These are phyloP conservation scores for Komagataella pastoris DNA, from an alignment of 805 yeast species.

Conservation along the genomic window DNA sequence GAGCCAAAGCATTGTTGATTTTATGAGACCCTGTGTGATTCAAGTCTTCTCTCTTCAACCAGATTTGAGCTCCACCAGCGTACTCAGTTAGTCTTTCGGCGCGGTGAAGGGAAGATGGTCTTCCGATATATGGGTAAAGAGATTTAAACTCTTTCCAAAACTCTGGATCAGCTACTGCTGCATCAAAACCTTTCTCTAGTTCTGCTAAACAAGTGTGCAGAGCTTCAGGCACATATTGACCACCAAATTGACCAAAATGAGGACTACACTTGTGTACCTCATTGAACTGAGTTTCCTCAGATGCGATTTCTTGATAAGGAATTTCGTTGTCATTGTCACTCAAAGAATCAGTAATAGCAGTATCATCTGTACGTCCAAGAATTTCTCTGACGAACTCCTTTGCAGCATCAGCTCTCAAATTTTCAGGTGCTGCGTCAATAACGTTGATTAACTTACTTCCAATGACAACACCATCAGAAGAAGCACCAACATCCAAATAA, in stretches of 20 bases:
- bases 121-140: slow-evolving; percentile 84
- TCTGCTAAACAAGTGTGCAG: slow-evolving; percentile 83
- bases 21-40: slow-evolving; percentile 86
- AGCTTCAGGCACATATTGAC: slow-evolving; percentile 97
- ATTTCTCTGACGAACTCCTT: slow-evolving; percentile 56
- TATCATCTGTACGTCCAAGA: slow-evolving; percentile 16
- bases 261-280: slow-evolving; percentile 61
- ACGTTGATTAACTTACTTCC: slow-evolving; percentile 78
- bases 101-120: slow-evolving; percentile 86
- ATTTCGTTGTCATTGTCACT: background rate
- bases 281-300: slow-evolving; percentile 21
- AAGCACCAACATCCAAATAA: slow-evolving; percentile 60
- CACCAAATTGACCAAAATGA: slow-evolving; percentile 92
- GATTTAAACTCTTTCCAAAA: slow-evolving; percentile 91
- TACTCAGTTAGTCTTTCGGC: slow-evolving; percentile 84
- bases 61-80: slow-evolving; percentile 92
- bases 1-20: slow-evolving; percentile 76
- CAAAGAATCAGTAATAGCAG: background rate
- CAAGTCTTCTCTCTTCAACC: slow-evolving; percentile 96
- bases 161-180: slow-evolving; percentile 74
- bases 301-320: slow-evolving; percentile 2
- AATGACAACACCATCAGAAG: slow-evolving; percentile 92
- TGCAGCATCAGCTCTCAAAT: slow-evolving; percentile 45
- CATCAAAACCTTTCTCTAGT: slow-evolving; percentile 77
- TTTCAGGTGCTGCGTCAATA: slow-evolving; percentile 47